phyloP scores from a whole-genome alignment of 352 stramenopile genomes.

The Globisporangium paroecandrum region DNA sequence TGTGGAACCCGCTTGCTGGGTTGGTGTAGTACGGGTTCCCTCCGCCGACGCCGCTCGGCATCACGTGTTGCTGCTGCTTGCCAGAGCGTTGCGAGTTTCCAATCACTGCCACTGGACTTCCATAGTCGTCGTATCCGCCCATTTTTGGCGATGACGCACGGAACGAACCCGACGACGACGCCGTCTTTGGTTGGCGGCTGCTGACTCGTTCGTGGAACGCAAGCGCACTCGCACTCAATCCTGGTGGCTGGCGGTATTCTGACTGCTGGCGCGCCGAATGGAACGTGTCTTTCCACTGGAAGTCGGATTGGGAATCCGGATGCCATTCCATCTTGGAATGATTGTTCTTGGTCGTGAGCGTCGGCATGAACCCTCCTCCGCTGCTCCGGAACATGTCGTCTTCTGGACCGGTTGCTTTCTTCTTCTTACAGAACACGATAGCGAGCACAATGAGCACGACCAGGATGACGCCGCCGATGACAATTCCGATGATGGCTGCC shows the following conservation, averaged over 20 bases:
- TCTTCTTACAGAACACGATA: constrained; percentile 61
- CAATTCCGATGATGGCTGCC: constrained; percentile 35
- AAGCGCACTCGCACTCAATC: constrained; percentile 58
- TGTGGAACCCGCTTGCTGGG: constrained; percentile 29
- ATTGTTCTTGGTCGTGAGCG: constrained; percentile 47
- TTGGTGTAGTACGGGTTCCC: constrained; percentile 22
- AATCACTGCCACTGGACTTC: background rate
- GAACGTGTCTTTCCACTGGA: constrained; percentile 50
- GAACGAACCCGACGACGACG: constrained; percentile 57
- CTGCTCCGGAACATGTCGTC: constrained; percentile 63
- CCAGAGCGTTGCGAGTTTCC: constrained; percentile 1
- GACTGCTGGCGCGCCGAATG: constrained; percentile 23
- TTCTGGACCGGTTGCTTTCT: constrained; percentile 23
- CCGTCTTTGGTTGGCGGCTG: constrained; percentile 48
- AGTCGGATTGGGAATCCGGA: constrained; percentile 34
- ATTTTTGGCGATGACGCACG: constrained; percentile 18
- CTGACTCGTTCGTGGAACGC: constrained; percentile 57
- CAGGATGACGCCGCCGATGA: constrained; percentile 40
- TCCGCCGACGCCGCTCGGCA: background rate
- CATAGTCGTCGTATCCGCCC: constrained; percentile 24
- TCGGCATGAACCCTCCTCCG: constrained; percentile 36
- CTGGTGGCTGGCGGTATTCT: constrained; percentile 42
- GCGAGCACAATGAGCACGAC: constrained; percentile 45
- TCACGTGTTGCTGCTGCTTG: constrained; percentile 4
- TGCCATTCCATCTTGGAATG: constrained; percentile 67